Percentiles rank a stretch among this genome's conserved stretches.
These are phyloP conservation scores for Venustampulla echinocandica DNA, from an alignment of 495 filamentous ascomycete species.

Conservation along the genomic window DNA sequence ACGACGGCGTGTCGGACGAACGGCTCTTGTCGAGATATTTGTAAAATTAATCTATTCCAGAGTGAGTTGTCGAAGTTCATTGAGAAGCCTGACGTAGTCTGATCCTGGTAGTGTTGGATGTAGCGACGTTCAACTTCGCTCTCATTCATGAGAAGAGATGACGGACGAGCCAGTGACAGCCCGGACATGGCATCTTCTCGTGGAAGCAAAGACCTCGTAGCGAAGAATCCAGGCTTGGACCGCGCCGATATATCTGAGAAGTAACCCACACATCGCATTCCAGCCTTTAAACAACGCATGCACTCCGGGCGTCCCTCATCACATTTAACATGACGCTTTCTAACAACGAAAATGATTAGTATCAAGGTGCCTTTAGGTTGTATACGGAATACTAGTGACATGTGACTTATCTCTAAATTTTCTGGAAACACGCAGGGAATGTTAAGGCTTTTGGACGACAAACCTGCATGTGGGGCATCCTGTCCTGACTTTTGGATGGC, in stretches of 20 bases:
- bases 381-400: too few species aligned
- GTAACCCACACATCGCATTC: neutral
- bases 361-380: too few species aligned
- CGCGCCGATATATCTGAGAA: neutral
- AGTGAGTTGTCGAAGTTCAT: neutral
- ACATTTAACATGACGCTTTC: neutral
- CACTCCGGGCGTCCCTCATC: neutral
- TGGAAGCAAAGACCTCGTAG: too few species aligned
- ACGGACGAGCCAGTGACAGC: neutral
- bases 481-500: neutral
- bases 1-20: neutral
- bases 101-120: neutral
- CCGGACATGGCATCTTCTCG: neutral
- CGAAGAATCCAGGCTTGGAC: neutral
- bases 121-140: neutral
- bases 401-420: too few species aligned
- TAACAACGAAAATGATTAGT: neutral
- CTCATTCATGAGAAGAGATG: neutral
- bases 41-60: slow-evolving; percentile 3
- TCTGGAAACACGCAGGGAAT: too few species aligned
- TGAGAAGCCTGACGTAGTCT: neutral
- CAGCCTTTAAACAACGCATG: neutral
- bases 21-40: neutral
- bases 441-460: neutral
- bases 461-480: neutral